phyloP scores from a whole-genome alignment of 345 rosid genomes.

The Laguncularia racemosa region DNA sequence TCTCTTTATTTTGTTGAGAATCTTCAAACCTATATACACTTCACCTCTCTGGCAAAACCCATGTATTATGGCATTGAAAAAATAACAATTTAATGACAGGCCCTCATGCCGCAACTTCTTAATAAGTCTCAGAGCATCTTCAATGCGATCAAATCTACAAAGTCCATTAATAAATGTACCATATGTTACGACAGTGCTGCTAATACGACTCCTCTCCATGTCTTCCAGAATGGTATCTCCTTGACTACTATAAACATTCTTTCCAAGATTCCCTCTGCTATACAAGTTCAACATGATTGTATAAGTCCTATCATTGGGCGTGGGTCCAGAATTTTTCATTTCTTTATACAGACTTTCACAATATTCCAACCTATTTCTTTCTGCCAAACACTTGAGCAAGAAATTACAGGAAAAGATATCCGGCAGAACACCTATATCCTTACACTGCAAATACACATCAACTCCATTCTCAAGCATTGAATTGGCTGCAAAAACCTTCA shows the following conservation, averaged over 20 bases:
- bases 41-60: slow-evolving; percentile 44
- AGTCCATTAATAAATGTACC: slow-evolving; percentile 35
- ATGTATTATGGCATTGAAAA: slow-evolving; percentile 47
- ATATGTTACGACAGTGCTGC: slow-evolving; percentile 32
- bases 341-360: slow-evolving; percentile 24
- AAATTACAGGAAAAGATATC: slow-evolving; percentile 41
- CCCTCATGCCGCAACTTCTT: slow-evolving; percentile 14
- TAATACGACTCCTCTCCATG: slow-evolving; percentile 29
- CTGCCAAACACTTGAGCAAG: slow-evolving; percentile 44
- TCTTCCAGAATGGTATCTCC: slow-evolving; percentile 31
- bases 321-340: slow-evolving; percentile 37
- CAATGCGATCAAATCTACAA: slow-evolving; percentile 32
- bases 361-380: slow-evolving; percentile 21
- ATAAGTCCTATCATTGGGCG: slow-evolving; percentile 41
- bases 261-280: slow-evolving; percentile 21
- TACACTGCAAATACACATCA: slow-evolving; percentile 21
- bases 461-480: slow-evolving; percentile 34
- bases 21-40: slow-evolving; percentile 20
- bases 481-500: slow-evolving; percentile 45
- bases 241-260: slow-evolving; percentile 11
- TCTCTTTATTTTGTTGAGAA: slow-evolving; percentile 43
- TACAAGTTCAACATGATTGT: slow-evolving; percentile 41
- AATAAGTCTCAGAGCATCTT: slow-evolving; percentile 23
- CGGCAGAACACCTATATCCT: slow-evolving; percentile 22
- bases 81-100: slow-evolving; percentile 27